Evolutionary conservation across 805 yeast genomes (phyloP).

Genomic region (Tetrapisispora nanseiensis): DNA sequence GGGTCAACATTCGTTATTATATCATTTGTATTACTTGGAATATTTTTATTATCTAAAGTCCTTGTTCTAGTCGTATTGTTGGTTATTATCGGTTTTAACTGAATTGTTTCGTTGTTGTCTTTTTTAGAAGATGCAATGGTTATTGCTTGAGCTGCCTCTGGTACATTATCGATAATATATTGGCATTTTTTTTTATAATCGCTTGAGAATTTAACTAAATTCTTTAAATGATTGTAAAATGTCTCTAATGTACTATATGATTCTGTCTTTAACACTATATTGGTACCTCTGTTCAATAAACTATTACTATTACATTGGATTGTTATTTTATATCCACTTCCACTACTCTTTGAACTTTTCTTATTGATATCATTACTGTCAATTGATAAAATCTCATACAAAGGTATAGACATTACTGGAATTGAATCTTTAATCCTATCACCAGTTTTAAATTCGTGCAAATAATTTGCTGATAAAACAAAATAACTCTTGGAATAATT

Average conservation of each 20-base stretch:
- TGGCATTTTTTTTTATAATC: constrained; percentile 40
- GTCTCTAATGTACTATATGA: constrained; percentile 66
- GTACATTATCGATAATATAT: constrained; percentile 23
- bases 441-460: constrained; percentile 81
- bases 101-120: background rate
- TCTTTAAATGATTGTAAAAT: constrained; percentile 76
- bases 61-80: background rate
- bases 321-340: constrained; percentile 54
- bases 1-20: background rate
- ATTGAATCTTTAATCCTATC: constrained; percentile 73
- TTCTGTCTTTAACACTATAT: constrained; percentile 92
- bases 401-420: constrained; percentile 74
- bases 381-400: constrained; percentile 49
- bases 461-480: constrained; percentile 76
- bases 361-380: background rate
- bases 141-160: background rate
- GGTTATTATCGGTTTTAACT: background rate
- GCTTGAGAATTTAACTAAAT: constrained; percentile 38
- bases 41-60: background rate
- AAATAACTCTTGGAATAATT: constrained; percentile 88
- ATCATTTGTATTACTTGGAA: background rate
- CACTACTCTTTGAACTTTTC: constrained; percentile 8
- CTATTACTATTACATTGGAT: constrained; percentile 69
- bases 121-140: too few species aligned
- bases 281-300: constrained; percentile 69